Evolutionary conservation across 2,329 filamentous ascomycete species (phyloP).

Genomic region (Aspergillus uvarum): DNA sequence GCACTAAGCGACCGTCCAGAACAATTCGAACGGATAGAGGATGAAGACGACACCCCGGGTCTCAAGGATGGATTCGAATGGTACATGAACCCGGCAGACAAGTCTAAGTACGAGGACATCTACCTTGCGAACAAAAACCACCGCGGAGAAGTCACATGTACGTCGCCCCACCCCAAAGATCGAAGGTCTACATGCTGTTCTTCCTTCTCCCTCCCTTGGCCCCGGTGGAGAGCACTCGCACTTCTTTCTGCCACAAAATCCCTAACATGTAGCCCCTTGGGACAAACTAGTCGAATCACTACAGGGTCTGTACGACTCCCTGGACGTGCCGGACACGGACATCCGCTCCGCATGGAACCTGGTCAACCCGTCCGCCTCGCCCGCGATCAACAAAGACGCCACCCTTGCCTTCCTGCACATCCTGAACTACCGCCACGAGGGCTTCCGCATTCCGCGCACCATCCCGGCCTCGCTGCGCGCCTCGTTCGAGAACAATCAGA

Average conservation of each 20-base stretch:
- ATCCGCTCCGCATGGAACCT: conserved; percentile 94
- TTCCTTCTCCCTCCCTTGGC: too few relatives aligned
- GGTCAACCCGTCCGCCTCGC: conserved; percentile 82
- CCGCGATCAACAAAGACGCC: conserved; percentile 90
- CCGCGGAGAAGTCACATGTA: conserved; percentile 79
- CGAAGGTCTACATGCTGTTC: too few relatives aligned
- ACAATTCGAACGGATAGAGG: conserved; percentile 81
- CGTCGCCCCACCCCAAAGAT: conserved; percentile 32
- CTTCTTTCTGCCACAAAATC: not conserved
- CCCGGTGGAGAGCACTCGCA: too few relatives aligned
- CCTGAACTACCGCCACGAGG: conserved; percentile 91
- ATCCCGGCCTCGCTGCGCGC: conserved; percentile 88
- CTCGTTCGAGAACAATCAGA: conserved; percentile 92
- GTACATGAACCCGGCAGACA: conserved; percentile 95
- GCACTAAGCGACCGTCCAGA: conserved; percentile 77
- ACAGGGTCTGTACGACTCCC: conserved; percentile 74
- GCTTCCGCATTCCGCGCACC: conserved; percentile 86
- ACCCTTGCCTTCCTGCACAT: conserved; percentile 94
- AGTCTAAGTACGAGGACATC: conserved; percentile 94
- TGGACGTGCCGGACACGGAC: conserved; percentile 70
- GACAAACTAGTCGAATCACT: conserved; percentile 66
- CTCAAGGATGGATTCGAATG: conserved; percentile 97
- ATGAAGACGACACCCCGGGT: conserved; percentile 73
- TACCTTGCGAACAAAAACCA: conserved; percentile 88
- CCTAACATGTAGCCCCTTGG: conserved; percentile 22